Evolutionary conservation across 345 rosid genomes (phyloP), one percentile per base, ranked within the genome.

Genomic region (Citrus glauca): DNA sequence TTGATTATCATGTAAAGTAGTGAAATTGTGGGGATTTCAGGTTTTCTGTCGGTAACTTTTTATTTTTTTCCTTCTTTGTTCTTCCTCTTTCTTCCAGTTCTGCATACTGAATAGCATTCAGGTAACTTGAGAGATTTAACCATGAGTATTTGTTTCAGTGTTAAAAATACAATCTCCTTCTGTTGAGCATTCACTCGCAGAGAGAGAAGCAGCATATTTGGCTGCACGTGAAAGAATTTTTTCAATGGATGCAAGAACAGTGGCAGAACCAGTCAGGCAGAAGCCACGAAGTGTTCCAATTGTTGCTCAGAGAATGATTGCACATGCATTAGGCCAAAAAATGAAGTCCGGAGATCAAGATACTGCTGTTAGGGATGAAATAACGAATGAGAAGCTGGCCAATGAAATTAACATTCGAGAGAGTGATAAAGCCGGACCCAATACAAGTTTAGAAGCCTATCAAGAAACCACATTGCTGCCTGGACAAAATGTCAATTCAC

Each of bases 291-390:
- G 60, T 32, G 82, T 80, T 55, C 93, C 91, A 70, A 86, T 83
- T 45, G 95, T 83, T 79, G 95, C 95, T 69, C 91, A 86, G 61
- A 81, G 95, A 67, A 91, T 91, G 95, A 91, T 91, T 72, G 91
- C 95, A 61, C 95, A 89, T 85, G 95, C 95, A 63, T 82, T 91
- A 81, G 95, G 95, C 71, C 85, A 86, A 80, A 89, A 78, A 73
- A 27, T 85, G 9, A 79, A 63, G 45, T 45, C 74, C 53, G 1
- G 38, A 22, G 45, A 63, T 33, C 82, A 78, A 60, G 81, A 76
- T 57, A 61, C n/a, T 67, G 62, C 7, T 37, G 40, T 56, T 53
- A 53, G 37, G 73, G 85, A 78, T 74, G 22, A 42, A 25, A 73
- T 81, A 69, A 84, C 65, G 24, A 17, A 32, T 73, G 79, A 77